Conservation (phyloP, 352 stramenopile genomes). For the Pythium biforme region DNA sequence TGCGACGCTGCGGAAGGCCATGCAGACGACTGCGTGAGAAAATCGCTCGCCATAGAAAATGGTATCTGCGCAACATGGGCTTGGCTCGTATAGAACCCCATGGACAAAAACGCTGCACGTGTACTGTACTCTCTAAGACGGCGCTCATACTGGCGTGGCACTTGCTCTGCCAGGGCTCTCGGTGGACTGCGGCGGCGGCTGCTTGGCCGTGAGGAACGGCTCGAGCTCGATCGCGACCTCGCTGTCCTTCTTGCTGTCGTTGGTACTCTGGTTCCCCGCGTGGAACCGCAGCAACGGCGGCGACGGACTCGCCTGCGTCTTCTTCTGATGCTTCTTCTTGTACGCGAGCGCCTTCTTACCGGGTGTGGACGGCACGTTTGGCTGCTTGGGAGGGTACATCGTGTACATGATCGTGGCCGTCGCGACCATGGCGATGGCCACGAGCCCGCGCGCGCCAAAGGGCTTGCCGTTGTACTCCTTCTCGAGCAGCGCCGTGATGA, state of each 20-base stretch:
- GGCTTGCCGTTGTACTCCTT: slow-evolving; percentile 69
- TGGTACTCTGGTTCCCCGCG: background rate
- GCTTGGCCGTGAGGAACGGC: slow-evolving; percentile 36
- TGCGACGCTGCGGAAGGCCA: background rate
- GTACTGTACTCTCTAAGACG: too few species aligned
- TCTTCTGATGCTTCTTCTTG: slow-evolving; percentile 3
- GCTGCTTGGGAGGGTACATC: slow-evolving; percentile 49
- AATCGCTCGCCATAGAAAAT: too few species aligned
- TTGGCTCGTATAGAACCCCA: too few species aligned
- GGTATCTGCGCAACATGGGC: too few species aligned
- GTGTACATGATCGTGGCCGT: slow-evolving; percentile 71
- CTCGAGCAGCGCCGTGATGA: slow-evolving; percentile 73
- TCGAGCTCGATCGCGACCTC: slow-evolving; percentile 34
- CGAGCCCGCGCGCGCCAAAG: slow-evolving; percentile 51
- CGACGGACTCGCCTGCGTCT: slow-evolving; percentile 12
- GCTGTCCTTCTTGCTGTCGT: slow-evolving; percentile 45
- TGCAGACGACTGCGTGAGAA: too few species aligned
- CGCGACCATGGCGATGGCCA: slow-evolving; percentile 61
- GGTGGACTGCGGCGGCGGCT: background rate
- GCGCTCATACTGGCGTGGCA: background rate
- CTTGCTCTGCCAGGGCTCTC: background rate
- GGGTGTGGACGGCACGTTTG: background rate
- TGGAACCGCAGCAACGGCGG: slow-evolving; percentile 19
- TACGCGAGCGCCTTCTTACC: slow-evolving; percentile 2
- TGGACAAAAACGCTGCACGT: too few species aligned